Evolutionary conservation across 306 rosid genomes (phyloP), one percentile per base, ranked within the genome.

Genomic region (Dryas octopetala): DNA sequence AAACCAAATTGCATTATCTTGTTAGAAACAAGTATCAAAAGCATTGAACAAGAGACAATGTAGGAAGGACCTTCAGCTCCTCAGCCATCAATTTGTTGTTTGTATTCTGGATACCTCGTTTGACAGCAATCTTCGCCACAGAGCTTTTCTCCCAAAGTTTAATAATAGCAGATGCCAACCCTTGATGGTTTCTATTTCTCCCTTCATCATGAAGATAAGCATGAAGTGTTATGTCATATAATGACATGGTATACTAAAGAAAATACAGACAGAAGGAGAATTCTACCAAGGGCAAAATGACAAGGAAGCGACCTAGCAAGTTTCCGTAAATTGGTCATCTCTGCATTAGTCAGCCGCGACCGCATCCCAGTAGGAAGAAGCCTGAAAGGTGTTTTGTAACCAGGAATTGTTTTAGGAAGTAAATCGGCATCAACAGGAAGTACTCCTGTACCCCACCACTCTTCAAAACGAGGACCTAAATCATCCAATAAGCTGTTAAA

Each of bases 391-490:
- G 93, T 88, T 78, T 73, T 92, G 83, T 96, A 92, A 61, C 84
- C 97, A 17, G 97, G 97, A 74, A 96, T 62, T n/a, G 46, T 86
- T 15, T 88, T 86, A 52, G 93, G 89, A 76, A 96, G 98, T 47
- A 87, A 84, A 88, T 96, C 99, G 15, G 98, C 98, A 89, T 96
- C 96, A 77, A 96, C 86, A 16, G 99, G 99, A 84, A 92, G 90
- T 72, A 92, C 79, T 83, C 99, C 97, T 2, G 91, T 92, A 54
- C 97, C 97, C 99, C 99, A 96, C 96, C 96, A 96, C 69, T 89
- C 99, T 52, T 76, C 90, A 84, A 86, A 96, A 76, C 99, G 99
- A 53, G 96, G 92, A 71, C 99, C 99, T 51, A 96, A 90, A 67
- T 75, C 92, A 83, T 86, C 97, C 69, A 96, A 83, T 80, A 96